Base-by-base conservation (phyloP, 495 filamentous ascomycete genomes). In the Niebla homalea region DNA sequence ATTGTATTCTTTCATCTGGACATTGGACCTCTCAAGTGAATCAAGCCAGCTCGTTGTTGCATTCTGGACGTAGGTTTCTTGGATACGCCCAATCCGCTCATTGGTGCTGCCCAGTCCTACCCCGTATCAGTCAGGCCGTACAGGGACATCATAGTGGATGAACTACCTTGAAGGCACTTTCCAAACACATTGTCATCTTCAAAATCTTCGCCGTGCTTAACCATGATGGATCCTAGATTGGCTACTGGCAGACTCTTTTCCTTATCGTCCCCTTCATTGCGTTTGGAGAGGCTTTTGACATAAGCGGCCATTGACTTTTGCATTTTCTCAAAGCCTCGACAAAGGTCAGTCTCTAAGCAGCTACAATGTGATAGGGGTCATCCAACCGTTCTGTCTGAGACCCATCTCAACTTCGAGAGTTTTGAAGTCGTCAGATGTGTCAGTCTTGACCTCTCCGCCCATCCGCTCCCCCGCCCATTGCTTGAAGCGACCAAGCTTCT, bases 381-480 rank as follows among this genome's bases (percentile, higher is more conserved):
- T 2, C 73, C 55, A 71, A 94, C 92, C 92, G 50, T 97, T 87
- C 60, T 94, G 83, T 41, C 92, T 77, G 55, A 96, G 73, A 40
- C 75, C 75, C 93, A 98, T 97, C 67, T 98, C 93, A 41, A 79
- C 76, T 65, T 98, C 90, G 61, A 96, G 68, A 48, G 80, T 77
- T 69, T 89, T 95, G 77, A 98, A 97, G 55, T 97, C 85, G 46
- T 98, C 89, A 0, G 88, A 84, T 46, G 87, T 79, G 61, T 71
- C 81, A 12, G 89, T 96, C 69, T 90, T 94, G 61, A 78, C 77
- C 67, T 97, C 92, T 43, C 80, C 80, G 57, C 92, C 92, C 88
- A 98, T 96, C 68, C 88, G 82, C 71, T 98, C 92, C 49, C 87
- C 87, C 11, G 88, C 88, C 90, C 90, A 98, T 83, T 98, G 92